phyloP scores from a whole-genome alignment of 352 stramenopile species.

The Globisporangium orthogonon region DNA sequence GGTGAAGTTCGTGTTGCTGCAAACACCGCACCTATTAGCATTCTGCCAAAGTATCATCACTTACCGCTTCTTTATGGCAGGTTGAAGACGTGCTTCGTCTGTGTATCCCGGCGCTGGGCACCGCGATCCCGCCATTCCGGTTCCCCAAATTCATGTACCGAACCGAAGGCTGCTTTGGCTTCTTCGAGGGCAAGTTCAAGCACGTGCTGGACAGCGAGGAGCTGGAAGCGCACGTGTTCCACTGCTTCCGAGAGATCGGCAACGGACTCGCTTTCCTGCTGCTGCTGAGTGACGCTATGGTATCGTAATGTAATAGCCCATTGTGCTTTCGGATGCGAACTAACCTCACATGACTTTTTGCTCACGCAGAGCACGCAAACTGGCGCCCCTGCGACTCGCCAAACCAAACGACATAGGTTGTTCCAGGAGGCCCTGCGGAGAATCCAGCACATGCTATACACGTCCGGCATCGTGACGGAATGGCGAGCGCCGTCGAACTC shows the following conservation, averaged over 20 bases:
- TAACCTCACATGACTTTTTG: background rate
- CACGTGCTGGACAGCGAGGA: conserved; percentile 73
- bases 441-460: conserved; percentile 24
- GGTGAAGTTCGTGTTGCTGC: conserved; percentile 9
- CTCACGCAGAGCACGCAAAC: conserved; percentile 1
- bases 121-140: conserved; percentile 67
- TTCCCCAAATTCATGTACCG: conserved; percentile 52
- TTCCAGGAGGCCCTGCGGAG: conserved; percentile 16
- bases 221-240: conserved; percentile 77
- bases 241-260: conserved; percentile 71
- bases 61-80: conserved; percentile 8
- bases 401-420: background rate
- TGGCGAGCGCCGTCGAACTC: conserved; percentile 29
- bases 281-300: conserved; percentile 27
- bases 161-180: conserved; percentile 55
- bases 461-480: conserved; percentile 24
- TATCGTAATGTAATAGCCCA: conserved; percentile 10
- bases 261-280: conserved; percentile 67
- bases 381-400: background rate
- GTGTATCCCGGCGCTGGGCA: conserved; percentile 63
- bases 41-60: too few relatives aligned
- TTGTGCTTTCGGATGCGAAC: background rate
- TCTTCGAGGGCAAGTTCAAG: conserved; percentile 81
- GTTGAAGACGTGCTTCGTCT: conserved; percentile 63
- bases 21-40: too few relatives aligned